Evolutionary conservation across 345 rosid genomes (phyloP).

Genomic region (Acer negundo): DNA sequence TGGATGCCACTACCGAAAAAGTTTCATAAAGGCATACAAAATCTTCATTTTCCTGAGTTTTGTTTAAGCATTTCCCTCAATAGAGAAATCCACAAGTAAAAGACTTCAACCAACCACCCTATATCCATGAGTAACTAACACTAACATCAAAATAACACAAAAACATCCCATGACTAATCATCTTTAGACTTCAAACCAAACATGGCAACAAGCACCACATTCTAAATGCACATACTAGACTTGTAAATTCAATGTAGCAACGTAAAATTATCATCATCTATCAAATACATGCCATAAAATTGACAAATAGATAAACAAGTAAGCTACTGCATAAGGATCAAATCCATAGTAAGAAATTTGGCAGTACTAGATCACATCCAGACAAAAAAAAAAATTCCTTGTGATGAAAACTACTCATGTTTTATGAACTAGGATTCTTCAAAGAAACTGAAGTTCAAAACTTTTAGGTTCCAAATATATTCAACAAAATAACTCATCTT

Average conservation of each 20-base stretch:
- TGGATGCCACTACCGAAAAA: not conserved
- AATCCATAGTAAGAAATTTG: not conserved
- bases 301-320: not conserved
- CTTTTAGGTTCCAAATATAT: not conserved
- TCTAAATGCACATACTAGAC: not conserved
- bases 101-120: not conserved
- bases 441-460: not conserved
- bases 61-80: not conserved
- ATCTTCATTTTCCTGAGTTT: not conserved
- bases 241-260: not conserved
- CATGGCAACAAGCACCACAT: not conserved
- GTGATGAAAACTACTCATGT: not conserved
- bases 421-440: not conserved
- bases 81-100: not conserved
- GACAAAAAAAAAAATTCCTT: not conserved
- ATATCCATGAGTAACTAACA: not conserved
- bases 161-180: not conserved
- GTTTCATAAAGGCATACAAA: not conserved
- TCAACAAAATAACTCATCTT: conserved; percentile 1
- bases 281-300: not conserved
- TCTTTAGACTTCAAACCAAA: not conserved
- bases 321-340: not conserved
- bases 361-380: not conserved
- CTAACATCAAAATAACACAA: not conserved
- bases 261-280: not conserved